These are phyloP conservation scores for Kodamaea restingae DNA, from an alignment of 805 yeast species.

Conservation along the genomic window DNA sequence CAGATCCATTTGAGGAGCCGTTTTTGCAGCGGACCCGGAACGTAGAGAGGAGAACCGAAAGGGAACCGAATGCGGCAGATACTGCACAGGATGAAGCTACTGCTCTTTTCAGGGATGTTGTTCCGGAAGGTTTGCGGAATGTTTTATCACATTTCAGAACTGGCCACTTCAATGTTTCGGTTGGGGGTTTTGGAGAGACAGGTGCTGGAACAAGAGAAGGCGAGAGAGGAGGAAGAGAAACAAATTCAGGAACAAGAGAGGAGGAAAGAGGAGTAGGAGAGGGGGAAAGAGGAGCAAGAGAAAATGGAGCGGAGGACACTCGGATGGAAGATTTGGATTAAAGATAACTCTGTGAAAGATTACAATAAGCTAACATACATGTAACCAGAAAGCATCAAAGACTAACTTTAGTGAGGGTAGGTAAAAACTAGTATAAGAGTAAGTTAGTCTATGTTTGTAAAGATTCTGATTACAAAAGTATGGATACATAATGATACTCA, in stretches of 20 bases:
- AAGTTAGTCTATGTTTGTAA: too few species aligned
- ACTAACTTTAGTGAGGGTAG: not conserved
- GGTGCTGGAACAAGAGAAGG: not conserved
- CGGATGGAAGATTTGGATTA: conserved; percentile 1
- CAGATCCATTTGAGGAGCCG: conserved; percentile 2
- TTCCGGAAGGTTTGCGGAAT: conserved; percentile 12
- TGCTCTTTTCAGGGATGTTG: conserved; percentile 9
- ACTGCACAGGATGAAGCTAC: not conserved
- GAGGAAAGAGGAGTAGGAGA: not conserved
- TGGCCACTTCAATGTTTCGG: not conserved
- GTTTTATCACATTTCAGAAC: conserved; percentile 11
- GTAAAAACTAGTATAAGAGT: too few species aligned
- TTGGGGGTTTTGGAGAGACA: too few species aligned
- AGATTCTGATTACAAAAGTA: too few species aligned
- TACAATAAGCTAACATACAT: too few species aligned
- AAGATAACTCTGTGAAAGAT: too few species aligned
- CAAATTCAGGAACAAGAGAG: not conserved
- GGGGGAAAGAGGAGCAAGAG: not conserved
- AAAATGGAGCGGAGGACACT: not conserved
- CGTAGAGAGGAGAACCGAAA: not conserved
- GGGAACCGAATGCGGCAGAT: not conserved
- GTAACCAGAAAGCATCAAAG: too few species aligned
- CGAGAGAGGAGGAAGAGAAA: not conserved
- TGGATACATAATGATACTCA: too few species aligned
- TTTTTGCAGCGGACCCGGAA: conserved; percentile 4